A percentile compares a stretch with the other conserved stretches of the same genome.
phyloP scores from a whole-genome alignment of 2,329 filamentous ascomycete species.

The Aspergillus texensis region DNA sequence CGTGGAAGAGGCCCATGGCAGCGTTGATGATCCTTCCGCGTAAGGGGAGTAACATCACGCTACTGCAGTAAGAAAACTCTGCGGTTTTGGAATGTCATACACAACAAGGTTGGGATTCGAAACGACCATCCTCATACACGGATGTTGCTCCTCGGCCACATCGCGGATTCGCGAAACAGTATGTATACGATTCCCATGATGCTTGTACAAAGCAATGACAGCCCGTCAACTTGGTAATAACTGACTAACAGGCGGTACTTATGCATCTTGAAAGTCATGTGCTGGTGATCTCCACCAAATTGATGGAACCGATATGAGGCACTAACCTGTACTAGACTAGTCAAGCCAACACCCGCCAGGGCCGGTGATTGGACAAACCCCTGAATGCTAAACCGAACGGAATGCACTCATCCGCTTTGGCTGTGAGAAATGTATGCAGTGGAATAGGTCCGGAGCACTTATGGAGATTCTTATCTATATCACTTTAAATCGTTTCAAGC shows the following conservation, averaged over 20 bases:
- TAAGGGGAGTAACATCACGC: background rate
- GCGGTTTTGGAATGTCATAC: background rate
- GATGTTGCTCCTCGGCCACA: background rate
- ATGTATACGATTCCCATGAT: background rate
- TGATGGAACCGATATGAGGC: background rate
- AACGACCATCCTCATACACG: background rate
- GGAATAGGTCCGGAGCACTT: background rate
- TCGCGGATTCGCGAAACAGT: background rate
- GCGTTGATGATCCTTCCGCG: background rate
- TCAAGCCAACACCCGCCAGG: background rate
- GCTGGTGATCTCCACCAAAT: background rate
- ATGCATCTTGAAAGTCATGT: background rate
- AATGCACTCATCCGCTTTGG: background rate
- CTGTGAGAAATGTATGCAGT: background rate
- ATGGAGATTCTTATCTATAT: background rate
- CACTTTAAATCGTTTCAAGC: background rate
- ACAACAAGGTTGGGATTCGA: background rate
- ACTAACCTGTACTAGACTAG: slow-evolving; percentile 1
- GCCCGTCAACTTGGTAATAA: background rate
- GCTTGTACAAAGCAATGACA: background rate
- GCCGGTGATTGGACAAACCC: background rate
- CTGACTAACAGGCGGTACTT: background rate
- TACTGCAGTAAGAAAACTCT: background rate
- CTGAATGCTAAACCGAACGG: background rate
- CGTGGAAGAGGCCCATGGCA: background rate